phyloP scores from a whole-genome alignment of 78 protist genomes.

The Fonticula alba region DNA sequence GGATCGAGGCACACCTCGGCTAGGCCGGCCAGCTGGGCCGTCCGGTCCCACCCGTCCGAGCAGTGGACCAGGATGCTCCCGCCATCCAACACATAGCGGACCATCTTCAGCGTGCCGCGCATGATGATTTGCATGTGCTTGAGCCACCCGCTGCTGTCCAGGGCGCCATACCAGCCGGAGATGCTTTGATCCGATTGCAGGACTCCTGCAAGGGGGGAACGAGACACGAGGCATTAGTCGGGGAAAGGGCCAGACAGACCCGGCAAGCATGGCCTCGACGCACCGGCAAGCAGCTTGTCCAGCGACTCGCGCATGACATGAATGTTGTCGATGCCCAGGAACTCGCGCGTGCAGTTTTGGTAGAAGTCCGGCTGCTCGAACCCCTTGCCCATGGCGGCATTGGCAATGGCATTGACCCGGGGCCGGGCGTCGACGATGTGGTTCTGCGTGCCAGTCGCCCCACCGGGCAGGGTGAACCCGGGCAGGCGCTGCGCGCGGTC shows the following conservation, averaged over 20 bases:
- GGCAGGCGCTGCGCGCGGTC: too few species aligned
- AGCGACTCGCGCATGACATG: constrained; percentile 48
- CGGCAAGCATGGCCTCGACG: too few species aligned
- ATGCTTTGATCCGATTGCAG: not conserved
- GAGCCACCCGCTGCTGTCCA: constrained; percentile 10
- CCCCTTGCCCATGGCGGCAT: constrained; percentile 47
- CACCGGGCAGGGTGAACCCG: too few species aligned
- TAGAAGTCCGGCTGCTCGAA: constrained; percentile 26
- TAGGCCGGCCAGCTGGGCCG: constrained; percentile 50
- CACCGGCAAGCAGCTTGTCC: constrained; percentile 2
- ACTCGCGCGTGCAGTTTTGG: constrained; percentile 22
- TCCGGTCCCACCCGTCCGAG: constrained; percentile 90
- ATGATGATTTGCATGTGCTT: constrained; percentile 23
- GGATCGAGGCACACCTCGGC: constrained; percentile 60
- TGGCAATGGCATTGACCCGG: constrained; percentile 49
- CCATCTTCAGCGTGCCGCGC: constrained; percentile 20
- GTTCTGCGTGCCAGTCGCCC: not conserved
- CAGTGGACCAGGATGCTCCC: constrained; percentile 69
- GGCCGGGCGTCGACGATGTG: constrained; percentile 55
- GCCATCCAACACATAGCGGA: constrained; percentile 9
- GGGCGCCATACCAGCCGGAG: not conserved
- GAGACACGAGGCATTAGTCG: not conserved
- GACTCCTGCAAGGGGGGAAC: not conserved
- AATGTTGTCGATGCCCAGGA: constrained; percentile 58
- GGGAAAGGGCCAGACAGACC: too few species aligned